A percentile compares a stretch with the other conserved stretches of the same genome.
Conservation (phyloP, 805 yeast species). For the Ogataea haglerorum region DNA sequence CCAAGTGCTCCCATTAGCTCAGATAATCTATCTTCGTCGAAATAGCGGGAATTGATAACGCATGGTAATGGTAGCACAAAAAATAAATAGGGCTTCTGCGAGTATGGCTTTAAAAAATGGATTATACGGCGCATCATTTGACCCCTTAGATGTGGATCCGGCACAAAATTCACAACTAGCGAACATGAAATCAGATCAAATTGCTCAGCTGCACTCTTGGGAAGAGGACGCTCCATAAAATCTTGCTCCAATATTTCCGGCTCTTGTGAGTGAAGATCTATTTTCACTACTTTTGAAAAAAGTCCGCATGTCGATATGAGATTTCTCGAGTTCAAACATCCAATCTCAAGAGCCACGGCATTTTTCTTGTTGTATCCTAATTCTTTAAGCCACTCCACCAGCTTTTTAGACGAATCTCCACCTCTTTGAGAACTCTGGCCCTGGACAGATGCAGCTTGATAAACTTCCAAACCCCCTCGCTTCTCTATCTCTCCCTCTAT, state of each 20-base stretch:
- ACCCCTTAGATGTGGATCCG: constrained; percentile 68
- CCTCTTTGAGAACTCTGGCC: constrained; percentile 82
- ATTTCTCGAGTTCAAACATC: constrained; percentile 70
- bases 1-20: constrained; percentile 61
- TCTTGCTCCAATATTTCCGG: constrained; percentile 73
- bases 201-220: constrained; percentile 40
- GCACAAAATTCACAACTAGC: constrained; percentile 84
- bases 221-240: constrained; percentile 74
- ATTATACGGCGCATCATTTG: constrained; percentile 66
- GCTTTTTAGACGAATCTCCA: constrained; percentile 83
- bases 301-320: constrained; percentile 56
- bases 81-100: constrained; percentile 43
- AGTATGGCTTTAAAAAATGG: constrained; percentile 45
- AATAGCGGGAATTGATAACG: constrained; percentile 75
- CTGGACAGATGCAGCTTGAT: constrained; percentile 80
- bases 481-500: constrained; percentile 59
- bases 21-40: constrained; percentile 41
- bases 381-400: constrained; percentile 68
- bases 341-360: constrained; percentile 69
- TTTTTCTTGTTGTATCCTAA: constrained; percentile 12
- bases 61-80: constrained; percentile 90
- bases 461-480: constrained; percentile 74
- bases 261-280: constrained; percentile 80
- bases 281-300: constrained; percentile 52
- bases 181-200: constrained; percentile 79